Conservation (phyloP, 2,329 filamentous ascomycete species). For the Dactylella cylindrospora region DNA sequence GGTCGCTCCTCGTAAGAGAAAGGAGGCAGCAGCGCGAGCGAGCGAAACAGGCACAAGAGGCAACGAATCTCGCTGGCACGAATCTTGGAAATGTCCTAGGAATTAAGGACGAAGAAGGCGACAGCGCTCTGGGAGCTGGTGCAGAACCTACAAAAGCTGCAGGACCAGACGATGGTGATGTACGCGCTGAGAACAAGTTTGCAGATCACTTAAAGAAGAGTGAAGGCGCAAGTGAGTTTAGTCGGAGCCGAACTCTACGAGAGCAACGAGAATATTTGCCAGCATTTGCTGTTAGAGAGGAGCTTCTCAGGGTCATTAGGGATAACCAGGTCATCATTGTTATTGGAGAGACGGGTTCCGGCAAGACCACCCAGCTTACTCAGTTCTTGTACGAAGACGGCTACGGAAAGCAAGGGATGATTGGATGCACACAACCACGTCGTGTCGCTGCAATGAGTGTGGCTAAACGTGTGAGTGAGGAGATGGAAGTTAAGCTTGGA, state of each 20-base stretch:
- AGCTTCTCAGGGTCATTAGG: constrained; percentile 83
- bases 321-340: constrained; percentile 98
- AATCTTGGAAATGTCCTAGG: constrained; percentile 93
- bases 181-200: constrained; percentile 71
- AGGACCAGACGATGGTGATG: constrained; percentile 66
- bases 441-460: constrained; percentile 99
- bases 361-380: constrained; percentile 95
- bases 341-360: constrained; percentile 93
- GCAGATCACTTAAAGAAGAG: constrained; percentile 81
- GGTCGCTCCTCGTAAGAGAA: constrained; percentile 89
- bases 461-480: constrained; percentile 94
- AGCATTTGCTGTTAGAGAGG: constrained; percentile 93
- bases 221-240: constrained; percentile 85
- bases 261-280: constrained; percentile 93
- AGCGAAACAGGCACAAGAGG: constrained; percentile 90
- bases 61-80: constrained; percentile 88
- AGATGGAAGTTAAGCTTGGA: constrained; percentile 93
- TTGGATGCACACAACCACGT: constrained; percentile 92
- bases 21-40: constrained; percentile 87
- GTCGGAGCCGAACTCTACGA: constrained; percentile 81
- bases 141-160: constrained; percentile 60
- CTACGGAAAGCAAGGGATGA: constrained; percentile 82
- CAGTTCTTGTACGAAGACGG: constrained; percentile 96
- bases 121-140: constrained; percentile 70
- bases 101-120: constrained; percentile 82